A percentile compares a stretch with the other conserved stretches of the same genome.
Evolutionary conservation across 129 eudicot species (phyloP).

Genomic region (Solidago caesia): DNA sequence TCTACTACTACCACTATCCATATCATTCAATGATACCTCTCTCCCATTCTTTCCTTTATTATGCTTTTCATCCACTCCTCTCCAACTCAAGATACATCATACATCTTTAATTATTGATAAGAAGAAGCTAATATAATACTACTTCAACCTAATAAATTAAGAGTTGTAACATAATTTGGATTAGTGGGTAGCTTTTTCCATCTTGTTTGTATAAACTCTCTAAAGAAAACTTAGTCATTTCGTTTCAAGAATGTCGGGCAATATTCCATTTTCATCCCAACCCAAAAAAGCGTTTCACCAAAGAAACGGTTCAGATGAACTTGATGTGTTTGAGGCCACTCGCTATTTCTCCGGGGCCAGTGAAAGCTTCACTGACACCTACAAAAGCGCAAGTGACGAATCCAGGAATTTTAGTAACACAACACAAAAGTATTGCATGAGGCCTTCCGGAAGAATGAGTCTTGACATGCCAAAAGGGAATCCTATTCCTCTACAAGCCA

Average conservation of each 20-base stretch:
- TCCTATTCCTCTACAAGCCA: slow-evolving; percentile 41
- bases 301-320: slow-evolving; percentile 71
- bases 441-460: slow-evolving; percentile 56
- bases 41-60: slow-evolving; percentile 22
- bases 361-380: slow-evolving; percentile 28
- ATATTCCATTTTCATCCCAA: slow-evolving; percentile 11
- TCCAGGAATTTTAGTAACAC: slow-evolving; percentile 7
- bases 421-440: slow-evolving; percentile 30
- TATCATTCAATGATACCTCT: slow-evolving; percentile 32
- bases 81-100: slow-evolving; percentile 19
- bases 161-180: slow-evolving; percentile 17
- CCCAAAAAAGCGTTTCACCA: slow-evolving; percentile 43
- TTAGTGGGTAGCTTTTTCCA: slow-evolving; percentile 19
- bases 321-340: slow-evolving; percentile 87
- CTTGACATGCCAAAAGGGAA: slow-evolving; percentile 57
- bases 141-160: background rate
- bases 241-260: slow-evolving; percentile 38
- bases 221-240: background rate
- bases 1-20: slow-evolving; percentile 32
- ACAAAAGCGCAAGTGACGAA: slow-evolving; percentile 6
- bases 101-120: background rate
- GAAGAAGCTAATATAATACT: slow-evolving; percentile 15
- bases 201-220: slow-evolving; percentile 22
- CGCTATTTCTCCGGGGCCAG: slow-evolving; percentile 62
- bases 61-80: slow-evolving; percentile 33